These are phyloP conservation scores for Wickerhamiella cacticola DNA, from an alignment of 805 yeast species.

Conservation along the genomic window DNA sequence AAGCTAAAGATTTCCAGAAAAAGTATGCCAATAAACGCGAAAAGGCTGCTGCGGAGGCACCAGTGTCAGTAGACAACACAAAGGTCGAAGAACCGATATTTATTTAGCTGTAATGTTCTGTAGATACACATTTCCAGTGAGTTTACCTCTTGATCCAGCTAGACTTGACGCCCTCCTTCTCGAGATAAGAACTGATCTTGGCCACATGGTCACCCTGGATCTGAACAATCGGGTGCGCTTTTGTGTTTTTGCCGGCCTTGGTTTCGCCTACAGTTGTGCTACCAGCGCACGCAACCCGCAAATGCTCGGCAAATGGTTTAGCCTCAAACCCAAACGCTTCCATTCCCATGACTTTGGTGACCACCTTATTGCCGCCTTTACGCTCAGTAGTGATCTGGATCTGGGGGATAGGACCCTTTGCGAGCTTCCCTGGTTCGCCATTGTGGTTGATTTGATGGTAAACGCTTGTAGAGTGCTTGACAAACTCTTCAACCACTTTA, in stretches of 20 bases:
- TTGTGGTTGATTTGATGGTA: conserved; percentile 41
- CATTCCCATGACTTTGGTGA: conserved; percentile 60
- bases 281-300: conserved; percentile 77
- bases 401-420: conserved; percentile 57
- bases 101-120: too few species aligned
- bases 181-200: conserved; percentile 38
- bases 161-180: conserved; percentile 37
- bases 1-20: conserved; percentile 6
- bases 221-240: conserved; percentile 33
- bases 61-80: neutral
- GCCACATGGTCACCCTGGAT: conserved; percentile 83
- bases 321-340: conserved; percentile 58
- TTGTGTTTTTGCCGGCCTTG: conserved; percentile 43
- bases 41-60: neutral
- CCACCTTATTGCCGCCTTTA: conserved; percentile 68
- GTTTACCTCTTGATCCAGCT: conserved; percentile 50
- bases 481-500: conserved; percentile 31
- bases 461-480: conserved; percentile 35
- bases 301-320: conserved; percentile 49
- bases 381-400: conserved; percentile 57
- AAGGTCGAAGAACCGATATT: neutral
- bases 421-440: conserved; percentile 32
- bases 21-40: neutral
- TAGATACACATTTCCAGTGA: too few species aligned
- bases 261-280: conserved; percentile 51